A percentile compares a stretch with the other conserved stretches of the same genome.
Evolutionary conservation across 148 eudicot species (phyloP).

Genomic region (Linanthus parryae): DNA sequence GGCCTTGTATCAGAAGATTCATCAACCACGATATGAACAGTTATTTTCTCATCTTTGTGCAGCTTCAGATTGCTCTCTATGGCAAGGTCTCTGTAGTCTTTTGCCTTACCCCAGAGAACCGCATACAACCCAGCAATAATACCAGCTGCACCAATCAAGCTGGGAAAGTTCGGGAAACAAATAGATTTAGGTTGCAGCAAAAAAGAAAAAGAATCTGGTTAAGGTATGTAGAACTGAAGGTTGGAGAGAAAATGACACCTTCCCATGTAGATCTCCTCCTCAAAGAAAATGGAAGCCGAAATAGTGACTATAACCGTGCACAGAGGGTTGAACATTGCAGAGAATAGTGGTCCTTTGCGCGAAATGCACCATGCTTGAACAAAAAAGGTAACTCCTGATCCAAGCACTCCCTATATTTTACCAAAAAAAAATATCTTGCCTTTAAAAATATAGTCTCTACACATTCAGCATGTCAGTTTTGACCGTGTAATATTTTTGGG

Average conservation of each 20-base stretch:
- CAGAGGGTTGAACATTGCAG: conserved; percentile 78
- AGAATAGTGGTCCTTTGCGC: conserved; percentile 57
- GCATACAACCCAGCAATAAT: conserved; percentile 54
- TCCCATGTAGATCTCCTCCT: conserved; percentile 63
- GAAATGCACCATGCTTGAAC: conserved; percentile 77
- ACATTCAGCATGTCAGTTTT: too few relatives aligned
- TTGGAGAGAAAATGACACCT: conserved; percentile 28
- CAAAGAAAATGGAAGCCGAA: conserved; percentile 40
- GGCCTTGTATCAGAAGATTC: conserved; percentile 15
- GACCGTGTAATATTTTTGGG: too few relatives aligned
- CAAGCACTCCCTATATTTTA: conserved; percentile 39
- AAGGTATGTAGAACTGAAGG: background rate
- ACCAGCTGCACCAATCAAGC: conserved; percentile 44
- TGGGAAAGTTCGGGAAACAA: conserved; percentile 15
- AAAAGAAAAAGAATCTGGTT: background rate
- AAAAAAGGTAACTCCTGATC: conserved; percentile 50
- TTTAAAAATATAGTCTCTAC: too few relatives aligned
- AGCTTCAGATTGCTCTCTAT: conserved; percentile 4
- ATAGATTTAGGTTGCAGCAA: background rate
- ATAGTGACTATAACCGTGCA: conserved; percentile 49
- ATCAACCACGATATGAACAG: conserved; percentile 10
- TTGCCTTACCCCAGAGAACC: conserved; percentile 80
- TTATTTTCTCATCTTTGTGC: conserved; percentile 10
- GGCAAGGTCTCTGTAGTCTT: conserved; percentile 23
- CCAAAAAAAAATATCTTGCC: background rate